Conservation (phyloP, 768 basidiomycete species). For the Podaxis mareebaensis region DNA sequence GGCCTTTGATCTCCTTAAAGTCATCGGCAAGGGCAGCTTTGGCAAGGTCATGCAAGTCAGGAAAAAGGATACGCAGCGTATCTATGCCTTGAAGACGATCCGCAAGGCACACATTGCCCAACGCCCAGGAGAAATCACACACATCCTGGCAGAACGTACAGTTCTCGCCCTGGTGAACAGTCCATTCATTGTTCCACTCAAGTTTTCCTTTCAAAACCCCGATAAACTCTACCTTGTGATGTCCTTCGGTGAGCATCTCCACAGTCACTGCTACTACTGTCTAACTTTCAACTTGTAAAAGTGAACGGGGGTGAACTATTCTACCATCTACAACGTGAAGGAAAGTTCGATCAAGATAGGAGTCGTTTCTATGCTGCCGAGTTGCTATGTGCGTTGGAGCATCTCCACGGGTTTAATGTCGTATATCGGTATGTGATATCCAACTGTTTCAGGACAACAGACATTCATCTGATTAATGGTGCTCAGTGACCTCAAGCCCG, state of each 20-base stretch:
- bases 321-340: conserved; percentile 95
- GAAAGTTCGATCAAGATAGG: conserved; percentile 91
- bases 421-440: conserved; percentile 77
- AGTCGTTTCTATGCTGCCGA: conserved; percentile 99
- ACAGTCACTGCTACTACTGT: background rate
- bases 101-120: conserved; percentile 97
- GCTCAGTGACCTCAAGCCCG: conserved; percentile 89
- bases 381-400: conserved; percentile 90
- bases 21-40: conserved; percentile 97
- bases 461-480: background rate
- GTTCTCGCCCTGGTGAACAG: conserved; percentile 97
- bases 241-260: conserved; percentile 73
- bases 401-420: conserved; percentile 96
- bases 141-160: conserved; percentile 95
- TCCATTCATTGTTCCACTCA: conserved; percentile 98
- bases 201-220: conserved; percentile 97
- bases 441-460: background rate
- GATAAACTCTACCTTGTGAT: conserved; percentile 98
- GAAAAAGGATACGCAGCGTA: conserved; percentile 96
- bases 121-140: conserved; percentile 95
- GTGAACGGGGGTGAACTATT: conserved; percentile 98
- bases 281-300: conserved; percentile 26
- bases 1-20: conserved; percentile 94
- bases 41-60: conserved; percentile 99
- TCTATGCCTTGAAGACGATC: conserved; percentile 98